Evolutionary conservation across 768 basidiomycete species (phyloP).

Genomic region (Hygrocybe coccinea): DNA sequence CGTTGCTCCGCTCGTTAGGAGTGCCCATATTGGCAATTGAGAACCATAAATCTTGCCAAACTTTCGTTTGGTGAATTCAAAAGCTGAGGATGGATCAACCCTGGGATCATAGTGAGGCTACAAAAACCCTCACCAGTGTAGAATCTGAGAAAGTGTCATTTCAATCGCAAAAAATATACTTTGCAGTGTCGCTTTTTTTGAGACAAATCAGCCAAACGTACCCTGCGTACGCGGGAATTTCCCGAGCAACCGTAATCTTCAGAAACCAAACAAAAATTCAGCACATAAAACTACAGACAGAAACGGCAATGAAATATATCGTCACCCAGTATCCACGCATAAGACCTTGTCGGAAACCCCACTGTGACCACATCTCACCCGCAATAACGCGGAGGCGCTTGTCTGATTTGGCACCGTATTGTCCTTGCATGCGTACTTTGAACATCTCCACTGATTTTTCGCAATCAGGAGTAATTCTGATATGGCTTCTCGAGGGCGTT

Average conservation of each 20-base stretch:
- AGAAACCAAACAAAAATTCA: too few species aligned
- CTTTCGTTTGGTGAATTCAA: conserved; percentile 82
- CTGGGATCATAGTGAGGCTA: background rate
- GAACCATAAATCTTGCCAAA: conserved; percentile 61
- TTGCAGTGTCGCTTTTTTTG: too few species aligned
- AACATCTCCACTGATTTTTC: conserved; percentile 84
- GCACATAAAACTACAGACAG: background rate
- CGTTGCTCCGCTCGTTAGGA: conserved; percentile 76
- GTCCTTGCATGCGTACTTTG: conserved; percentile 96
- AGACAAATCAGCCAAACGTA: too few species aligned
- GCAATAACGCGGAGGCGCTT: conserved; percentile 69
- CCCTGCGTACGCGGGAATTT: conserved; percentile 96
- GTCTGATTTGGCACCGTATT: conserved; percentile 79
- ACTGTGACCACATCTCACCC: conserved; percentile 79
- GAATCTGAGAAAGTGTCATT: conserved; percentile 42
- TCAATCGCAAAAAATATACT: too few species aligned
- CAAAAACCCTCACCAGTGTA: conserved; percentile 48
- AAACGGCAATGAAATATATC: background rate
- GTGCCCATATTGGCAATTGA: conserved; percentile 77
- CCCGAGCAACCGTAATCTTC: conserved; percentile 84
- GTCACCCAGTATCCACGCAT: conserved; percentile 97
- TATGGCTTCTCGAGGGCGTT: background rate
- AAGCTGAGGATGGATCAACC: conserved; percentile 48
- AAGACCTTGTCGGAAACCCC: conserved; percentile 81
- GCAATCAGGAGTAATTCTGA: background rate